phyloP scores from a whole-genome alignment of 208 protist species.

The Crithidia bombi region DNA sequence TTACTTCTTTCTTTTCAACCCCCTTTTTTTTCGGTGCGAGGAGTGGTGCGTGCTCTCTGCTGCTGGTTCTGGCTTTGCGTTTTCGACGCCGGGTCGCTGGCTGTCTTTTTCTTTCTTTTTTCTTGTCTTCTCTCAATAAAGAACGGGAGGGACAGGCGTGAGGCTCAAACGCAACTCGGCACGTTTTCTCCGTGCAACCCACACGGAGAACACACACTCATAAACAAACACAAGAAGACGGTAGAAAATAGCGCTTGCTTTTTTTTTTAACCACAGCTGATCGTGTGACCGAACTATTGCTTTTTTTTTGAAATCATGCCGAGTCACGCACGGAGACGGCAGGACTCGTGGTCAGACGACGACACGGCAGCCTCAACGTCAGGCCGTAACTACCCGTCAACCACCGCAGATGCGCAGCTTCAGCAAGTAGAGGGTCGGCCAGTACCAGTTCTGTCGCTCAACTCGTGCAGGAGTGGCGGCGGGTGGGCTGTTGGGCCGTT shows the following conservation, averaged over 20 bases:
- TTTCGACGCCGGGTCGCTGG: too few relatives aligned
- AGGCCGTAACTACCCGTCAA: slow-evolving; percentile 10
- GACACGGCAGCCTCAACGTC: not conserved
- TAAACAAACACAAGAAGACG: not conserved
- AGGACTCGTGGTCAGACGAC: slow-evolving; percentile 20
- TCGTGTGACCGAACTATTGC: not conserved
- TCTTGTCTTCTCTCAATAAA: not conserved
- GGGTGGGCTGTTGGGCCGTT: slow-evolving; percentile 71
- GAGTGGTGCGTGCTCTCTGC: not conserved
- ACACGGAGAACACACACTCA: too few relatives aligned
- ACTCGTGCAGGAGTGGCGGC: slow-evolving; percentile 56
- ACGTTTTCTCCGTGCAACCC: too few relatives aligned
- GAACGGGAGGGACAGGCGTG: not conserved
- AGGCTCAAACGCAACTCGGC: too few relatives aligned
- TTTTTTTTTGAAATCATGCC: not conserved
- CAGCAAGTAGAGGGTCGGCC: not conserved
- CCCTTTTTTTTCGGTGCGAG: not conserved
- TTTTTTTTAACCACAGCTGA: too few relatives aligned
- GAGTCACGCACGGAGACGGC: slow-evolving; percentile 8
- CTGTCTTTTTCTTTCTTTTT: too few relatives aligned
- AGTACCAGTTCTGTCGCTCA: slow-evolving; percentile 48
- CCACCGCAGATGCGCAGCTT: not conserved
- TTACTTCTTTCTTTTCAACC: not conserved
- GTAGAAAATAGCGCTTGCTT: too few relatives aligned
- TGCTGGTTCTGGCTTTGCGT: not conserved